phyloP scores from a whole-genome alignment of 768 basidiomycete species.

The Tylopilus sp. region DNA sequence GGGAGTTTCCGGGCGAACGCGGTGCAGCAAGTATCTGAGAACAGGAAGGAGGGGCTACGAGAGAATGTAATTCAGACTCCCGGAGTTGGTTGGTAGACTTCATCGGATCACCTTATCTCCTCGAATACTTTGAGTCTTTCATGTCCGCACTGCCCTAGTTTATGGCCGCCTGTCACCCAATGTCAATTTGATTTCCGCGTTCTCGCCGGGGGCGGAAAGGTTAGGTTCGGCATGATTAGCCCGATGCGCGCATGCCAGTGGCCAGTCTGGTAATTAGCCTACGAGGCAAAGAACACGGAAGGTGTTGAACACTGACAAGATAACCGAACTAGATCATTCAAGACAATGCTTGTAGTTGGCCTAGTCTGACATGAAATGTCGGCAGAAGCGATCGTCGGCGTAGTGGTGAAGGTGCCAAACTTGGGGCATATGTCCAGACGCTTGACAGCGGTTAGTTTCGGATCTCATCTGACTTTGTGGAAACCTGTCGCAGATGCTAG shows the following conservation, averaged over 20 bases:
- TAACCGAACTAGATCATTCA: neutral
- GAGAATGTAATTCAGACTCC: too few relatives aligned
- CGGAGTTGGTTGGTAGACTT: conserved; percentile 4
- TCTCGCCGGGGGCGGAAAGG: neutral
- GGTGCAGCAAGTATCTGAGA: neutral
- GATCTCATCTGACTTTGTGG: neutral
- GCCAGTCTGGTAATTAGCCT: too few relatives aligned
- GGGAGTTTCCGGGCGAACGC: neutral
- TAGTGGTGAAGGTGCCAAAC: neutral
- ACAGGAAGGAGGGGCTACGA: neutral
- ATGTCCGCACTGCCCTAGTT: too few relatives aligned
- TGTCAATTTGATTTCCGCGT: conserved; percentile 2
- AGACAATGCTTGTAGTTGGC: too few relatives aligned
- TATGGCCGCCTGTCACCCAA: neutral
- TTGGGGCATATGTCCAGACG: neutral
- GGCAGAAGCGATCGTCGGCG: neutral
- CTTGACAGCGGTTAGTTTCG: neutral
- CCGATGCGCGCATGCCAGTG: too few relatives aligned
- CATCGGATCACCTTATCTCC: conserved; percentile 3
- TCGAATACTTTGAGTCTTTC: conserved; percentile 10
- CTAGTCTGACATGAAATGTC: neutral
- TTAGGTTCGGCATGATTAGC: too few relatives aligned
- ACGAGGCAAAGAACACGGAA: too few relatives aligned
- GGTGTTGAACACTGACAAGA: neutral
- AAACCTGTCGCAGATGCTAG: too few relatives aligned